Conservation (phyloP, 441 rosid species). For the Mallotus japonicus region DNA sequence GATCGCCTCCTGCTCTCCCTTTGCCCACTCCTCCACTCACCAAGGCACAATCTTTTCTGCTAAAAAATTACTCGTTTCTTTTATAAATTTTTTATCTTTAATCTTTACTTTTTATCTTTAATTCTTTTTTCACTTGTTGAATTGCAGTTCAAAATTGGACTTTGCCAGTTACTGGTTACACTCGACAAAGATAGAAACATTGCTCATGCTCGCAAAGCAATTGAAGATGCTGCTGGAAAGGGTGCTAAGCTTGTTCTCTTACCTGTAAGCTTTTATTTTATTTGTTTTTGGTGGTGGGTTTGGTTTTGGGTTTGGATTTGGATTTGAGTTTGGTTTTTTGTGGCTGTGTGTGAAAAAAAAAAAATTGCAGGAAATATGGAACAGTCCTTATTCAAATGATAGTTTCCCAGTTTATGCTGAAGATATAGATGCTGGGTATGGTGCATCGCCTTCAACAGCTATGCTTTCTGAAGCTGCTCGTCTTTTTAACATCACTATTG, state of each 20-base stretch:
- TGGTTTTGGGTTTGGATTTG: neutral
- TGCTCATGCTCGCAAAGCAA: conserved; percentile 58
- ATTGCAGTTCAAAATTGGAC: conserved; percentile 69
- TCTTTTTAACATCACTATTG: conserved; percentile 62
- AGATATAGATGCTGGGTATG: conserved; percentile 72
- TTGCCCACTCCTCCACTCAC: conserved; percentile 65
- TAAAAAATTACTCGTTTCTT: neutral
- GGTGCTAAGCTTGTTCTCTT: conserved; percentile 83
- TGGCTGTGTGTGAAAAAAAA: no score
- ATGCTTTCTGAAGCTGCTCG: conserved; percentile 82
- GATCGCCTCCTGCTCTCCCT: conserved; percentile 82
- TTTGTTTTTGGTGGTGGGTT: neutral
- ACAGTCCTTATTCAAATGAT: conserved; percentile 82
- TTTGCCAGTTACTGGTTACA: conserved; percentile 78
- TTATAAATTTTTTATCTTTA: no score
- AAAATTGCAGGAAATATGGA: conserved; percentile 75
- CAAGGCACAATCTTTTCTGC: conserved; percentile 40
- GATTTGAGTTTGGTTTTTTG: no score
- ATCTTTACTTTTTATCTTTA: no score
- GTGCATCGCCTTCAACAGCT: conserved; percentile 76
- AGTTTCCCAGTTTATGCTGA: conserved; percentile 91
- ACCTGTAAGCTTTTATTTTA: conserved; percentile 50
- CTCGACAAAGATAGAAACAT: conserved; percentile 77
- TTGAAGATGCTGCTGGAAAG: conserved; percentile 69
- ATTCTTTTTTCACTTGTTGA: conserved; percentile 4